Conservation (phyloP, 257 asterid genomes). For the Anisodus tanguticus region DNA sequence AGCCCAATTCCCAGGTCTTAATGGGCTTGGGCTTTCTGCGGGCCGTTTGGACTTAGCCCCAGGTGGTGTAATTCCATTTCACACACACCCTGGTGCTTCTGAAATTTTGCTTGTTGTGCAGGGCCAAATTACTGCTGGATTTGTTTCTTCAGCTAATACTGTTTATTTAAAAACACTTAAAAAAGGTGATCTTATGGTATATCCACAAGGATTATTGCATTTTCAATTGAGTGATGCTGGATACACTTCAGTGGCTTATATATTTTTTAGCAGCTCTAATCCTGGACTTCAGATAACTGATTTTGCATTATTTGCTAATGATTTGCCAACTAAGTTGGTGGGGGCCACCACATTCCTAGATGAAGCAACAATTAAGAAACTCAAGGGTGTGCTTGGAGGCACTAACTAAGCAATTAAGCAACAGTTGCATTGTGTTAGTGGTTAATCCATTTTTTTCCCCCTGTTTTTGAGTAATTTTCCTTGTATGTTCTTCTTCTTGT, state of each 20-base stretch:
- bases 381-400: conserved; percentile 62
- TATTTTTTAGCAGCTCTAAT: conserved; percentile 61
- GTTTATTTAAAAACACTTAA: conserved; percentile 60
- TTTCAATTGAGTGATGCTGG: conserved; percentile 73
- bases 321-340: conserved; percentile 49
- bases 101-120: conserved; percentile 57
- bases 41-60: conserved; percentile 73
- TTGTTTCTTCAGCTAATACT: conserved; percentile 57
- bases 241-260: conserved; percentile 52
- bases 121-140: conserved; percentile 54
- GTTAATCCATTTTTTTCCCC: background rate
- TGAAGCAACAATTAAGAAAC: conserved; percentile 54
- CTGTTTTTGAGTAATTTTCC: background rate
- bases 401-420: conserved; percentile 27
- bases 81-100: conserved; percentile 80
- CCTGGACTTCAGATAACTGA: conserved; percentile 74
- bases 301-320: conserved; percentile 62
- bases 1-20: conserved; percentile 69
- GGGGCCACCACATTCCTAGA: conserved; percentile 69
- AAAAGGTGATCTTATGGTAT: conserved; percentile 68
- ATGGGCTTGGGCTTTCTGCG: conserved; percentile 74
- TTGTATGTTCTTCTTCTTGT: background rate
- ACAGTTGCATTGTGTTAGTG: background rate
- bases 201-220: conserved; percentile 74
- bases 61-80: conserved; percentile 66